Percentiles rank a stretch among this genome's conserved stretches.
Evolutionary conservation across 2,329 filamentous ascomycete species (phyloP).

Genomic region (Arthroderma uncinatum): DNA sequence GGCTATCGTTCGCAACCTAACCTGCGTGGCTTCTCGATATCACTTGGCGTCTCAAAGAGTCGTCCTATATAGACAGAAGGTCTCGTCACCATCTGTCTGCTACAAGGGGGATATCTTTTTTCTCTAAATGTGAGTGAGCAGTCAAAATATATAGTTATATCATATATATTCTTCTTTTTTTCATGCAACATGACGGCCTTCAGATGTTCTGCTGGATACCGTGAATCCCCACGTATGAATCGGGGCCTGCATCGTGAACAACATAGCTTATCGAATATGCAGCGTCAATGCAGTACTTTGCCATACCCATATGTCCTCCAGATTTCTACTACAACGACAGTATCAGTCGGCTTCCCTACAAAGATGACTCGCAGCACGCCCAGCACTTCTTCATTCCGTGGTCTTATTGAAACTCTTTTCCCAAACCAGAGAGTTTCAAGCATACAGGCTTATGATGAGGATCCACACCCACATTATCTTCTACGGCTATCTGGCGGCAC

Average conservation of each 20-base stretch:
- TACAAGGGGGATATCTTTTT: not conserved
- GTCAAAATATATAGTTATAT: not conserved
- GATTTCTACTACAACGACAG: constrained; percentile 8
- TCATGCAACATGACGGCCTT: not conserved
- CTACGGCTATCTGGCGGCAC: constrained; percentile 30
- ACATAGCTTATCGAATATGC: constrained; percentile 10
- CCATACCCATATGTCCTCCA: constrained; percentile 9
- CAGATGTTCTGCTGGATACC: not conserved
- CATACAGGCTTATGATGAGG: constrained; percentile 11
- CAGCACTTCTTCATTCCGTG: constrained; percentile 9
- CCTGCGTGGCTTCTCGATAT: not conserved
- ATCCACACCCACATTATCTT: constrained; percentile 27
- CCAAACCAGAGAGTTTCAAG: constrained; percentile 7
- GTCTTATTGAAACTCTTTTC: constrained; percentile 10
- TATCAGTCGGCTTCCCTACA: constrained; percentile 4
- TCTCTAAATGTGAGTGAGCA: not conserved
- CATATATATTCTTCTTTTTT: not conserved
- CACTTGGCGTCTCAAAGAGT: not conserved
- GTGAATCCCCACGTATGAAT: not conserved
- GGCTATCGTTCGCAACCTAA: not conserved
- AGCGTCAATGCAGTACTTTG: constrained; percentile 8
- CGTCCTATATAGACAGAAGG: not conserved
- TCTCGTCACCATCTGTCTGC: not conserved
- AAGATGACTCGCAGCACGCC: constrained; percentile 4
- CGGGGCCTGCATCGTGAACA: constrained; percentile 3